Evolutionary conservation across 2,329 filamentous ascomycete species (phyloP), one percentile per base, ranked within the genome.

Genomic region (Nannizziopsis arthrosporioides): DNA sequence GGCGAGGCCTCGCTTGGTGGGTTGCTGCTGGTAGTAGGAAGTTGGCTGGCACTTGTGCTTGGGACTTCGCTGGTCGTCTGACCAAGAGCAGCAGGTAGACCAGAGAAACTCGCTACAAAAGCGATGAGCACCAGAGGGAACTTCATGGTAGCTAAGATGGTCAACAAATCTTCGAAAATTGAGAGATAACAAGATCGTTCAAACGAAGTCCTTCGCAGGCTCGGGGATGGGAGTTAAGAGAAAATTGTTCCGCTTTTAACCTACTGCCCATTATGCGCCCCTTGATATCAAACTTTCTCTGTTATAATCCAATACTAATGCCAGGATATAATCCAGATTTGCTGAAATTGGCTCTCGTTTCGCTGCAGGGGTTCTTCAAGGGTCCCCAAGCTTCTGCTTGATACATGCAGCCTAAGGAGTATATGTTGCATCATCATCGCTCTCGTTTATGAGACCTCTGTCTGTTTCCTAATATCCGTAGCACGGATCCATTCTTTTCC

Each of bases 281-380:
- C 39, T 22, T 9, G 39, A 42, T 42, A 31, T 42, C 39, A 5
- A 42, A 31, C n/a, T 42, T 42, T 12, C 39, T 14, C 19, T 42
- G 4, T 11, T 30, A 42, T 42, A 10, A n/a, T 18, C 31, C 15
- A 8, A 4, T 6, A 14, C 22, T 42, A 42, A 42, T n/a, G 15
- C 39, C n/a, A 19, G 39, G 39, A 42, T 42, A n/a, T 15, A 42
- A 42, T 30, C 39, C 19, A 31, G 39, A 42, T 42, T 42, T 36
- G 34, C 22, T 27, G 22, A 27, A 27, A 27, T 31, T 42, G 12
- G 31, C 31, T 42, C 39, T 42, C 34, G 9, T 31, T n/a, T 42
- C 39, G 7, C 34, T 7, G 22, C 22, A 27, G 22, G 22, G 34
- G 34, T 7, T 42, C 14, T 9, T 30, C 39, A 42, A 11, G 39